These are phyloP conservation scores for Fusarium sp. DNA, from an alignment of 2,329 filamentous ascomycete genomes.

Conservation along the genomic window DNA sequence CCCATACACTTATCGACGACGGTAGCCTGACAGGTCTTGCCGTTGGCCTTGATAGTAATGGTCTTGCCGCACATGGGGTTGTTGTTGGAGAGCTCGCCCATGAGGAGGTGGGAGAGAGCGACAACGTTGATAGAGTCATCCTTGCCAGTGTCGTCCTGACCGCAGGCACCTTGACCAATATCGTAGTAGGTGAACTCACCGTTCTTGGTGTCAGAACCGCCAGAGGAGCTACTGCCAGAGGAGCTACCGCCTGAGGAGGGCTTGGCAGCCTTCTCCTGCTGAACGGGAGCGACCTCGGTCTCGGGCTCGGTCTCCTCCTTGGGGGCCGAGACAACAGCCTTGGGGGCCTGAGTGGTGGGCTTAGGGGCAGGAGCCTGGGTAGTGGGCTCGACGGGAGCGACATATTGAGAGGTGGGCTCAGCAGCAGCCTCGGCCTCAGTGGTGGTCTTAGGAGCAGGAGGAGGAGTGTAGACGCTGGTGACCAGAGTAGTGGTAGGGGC, in stretches of 20 bases:
- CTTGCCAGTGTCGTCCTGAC: conserved; percentile 65
- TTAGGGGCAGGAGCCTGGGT: conserved; percentile 23
- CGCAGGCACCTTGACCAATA: conserved; percentile 73
- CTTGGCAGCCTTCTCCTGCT: conserved; percentile 29
- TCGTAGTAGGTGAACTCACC: conserved; percentile 82
- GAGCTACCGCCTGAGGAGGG: conserved; percentile 21
- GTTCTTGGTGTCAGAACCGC: conserved; percentile 44
- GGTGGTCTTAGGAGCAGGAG: conserved; percentile 29
- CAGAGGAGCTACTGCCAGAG: background rate
- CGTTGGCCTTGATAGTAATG: conserved; percentile 69
- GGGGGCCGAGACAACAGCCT: conserved; percentile 15
- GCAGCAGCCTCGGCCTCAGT: conserved; percentile 8
- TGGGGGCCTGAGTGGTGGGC: background rate
- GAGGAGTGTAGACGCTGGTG: conserved; percentile 33
- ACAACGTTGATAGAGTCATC: conserved; percentile 69
- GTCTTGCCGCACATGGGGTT: conserved; percentile 77
- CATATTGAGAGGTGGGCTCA: conserved; percentile 23
- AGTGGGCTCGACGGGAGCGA: conserved; percentile 38
- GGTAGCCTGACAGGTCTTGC: conserved; percentile 65
- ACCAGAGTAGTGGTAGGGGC: conserved; percentile 35
- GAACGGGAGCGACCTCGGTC: conserved; percentile 25
- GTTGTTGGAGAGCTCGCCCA: conserved; percentile 70
- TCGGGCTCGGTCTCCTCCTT: conserved; percentile 25
- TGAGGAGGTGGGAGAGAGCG: conserved; percentile 71
- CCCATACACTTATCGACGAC: conserved; percentile 82